Conservation (phyloP, 2,329 filamentous ascomycete genomes). For the Exophiala calicioides region DNA sequence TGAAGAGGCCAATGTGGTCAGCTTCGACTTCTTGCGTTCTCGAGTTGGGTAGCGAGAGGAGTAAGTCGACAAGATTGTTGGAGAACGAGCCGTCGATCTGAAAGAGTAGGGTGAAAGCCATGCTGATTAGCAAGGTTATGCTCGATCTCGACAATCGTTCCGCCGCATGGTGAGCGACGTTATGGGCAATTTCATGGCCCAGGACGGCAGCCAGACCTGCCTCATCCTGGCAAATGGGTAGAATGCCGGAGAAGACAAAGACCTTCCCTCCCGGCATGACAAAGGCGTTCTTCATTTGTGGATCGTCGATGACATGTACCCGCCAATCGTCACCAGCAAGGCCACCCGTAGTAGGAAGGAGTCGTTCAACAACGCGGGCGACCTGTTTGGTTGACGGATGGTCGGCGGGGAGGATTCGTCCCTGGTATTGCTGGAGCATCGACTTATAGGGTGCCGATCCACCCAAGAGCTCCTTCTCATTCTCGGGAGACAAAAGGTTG, state of each 20-base stretch:
- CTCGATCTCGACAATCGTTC: constrained; percentile 54
- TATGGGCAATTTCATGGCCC: constrained; percentile 66
- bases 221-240: constrained; percentile 58
- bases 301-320: constrained; percentile 59
- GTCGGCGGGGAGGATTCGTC: constrained; percentile 50
- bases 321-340: constrained; percentile 52
- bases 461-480: constrained; percentile 45
- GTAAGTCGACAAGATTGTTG: constrained; percentile 49
- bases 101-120: constrained; percentile 38
- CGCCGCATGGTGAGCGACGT: constrained; percentile 57
- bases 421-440: constrained; percentile 49
- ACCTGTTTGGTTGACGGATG: constrained; percentile 54
- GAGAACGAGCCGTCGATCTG: constrained; percentile 43
- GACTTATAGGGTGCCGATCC: constrained; percentile 50
- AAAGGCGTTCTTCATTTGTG: constrained; percentile 58
- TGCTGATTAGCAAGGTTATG: constrained; percentile 36
- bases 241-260: constrained; percentile 64
- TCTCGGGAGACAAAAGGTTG: constrained; percentile 53
- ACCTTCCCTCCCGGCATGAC: constrained; percentile 65
- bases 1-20: constrained; percentile 61
- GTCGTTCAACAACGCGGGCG: constrained; percentile 52
- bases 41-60: constrained; percentile 56
- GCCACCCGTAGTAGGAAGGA: constrained; percentile 55
- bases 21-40: constrained; percentile 62
- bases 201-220: constrained; percentile 62